Evolutionary conservation across 352 stramenopile species (phyloP).

Genomic region (Elongisporangium anandrum): DNA sequence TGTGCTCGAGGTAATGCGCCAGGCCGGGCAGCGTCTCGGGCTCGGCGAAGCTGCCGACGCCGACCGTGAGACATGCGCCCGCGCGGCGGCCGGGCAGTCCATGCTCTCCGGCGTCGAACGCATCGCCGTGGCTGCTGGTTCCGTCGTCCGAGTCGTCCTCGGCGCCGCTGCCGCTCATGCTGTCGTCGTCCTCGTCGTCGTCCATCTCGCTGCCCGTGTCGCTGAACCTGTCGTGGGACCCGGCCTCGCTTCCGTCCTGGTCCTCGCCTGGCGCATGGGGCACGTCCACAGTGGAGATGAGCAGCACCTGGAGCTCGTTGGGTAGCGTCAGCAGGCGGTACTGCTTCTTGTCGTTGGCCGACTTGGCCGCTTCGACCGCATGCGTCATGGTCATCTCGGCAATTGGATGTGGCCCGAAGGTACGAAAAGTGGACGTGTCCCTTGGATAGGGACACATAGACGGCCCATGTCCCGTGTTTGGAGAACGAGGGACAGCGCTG

Average conservation of each 20-base stretch:
- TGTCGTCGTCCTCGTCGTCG: constrained; percentile 16
- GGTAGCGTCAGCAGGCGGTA: constrained; percentile 77
- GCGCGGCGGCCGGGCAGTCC: constrained; percentile 28
- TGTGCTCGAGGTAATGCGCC: constrained; percentile 94
- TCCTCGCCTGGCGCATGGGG: constrained; percentile 21
- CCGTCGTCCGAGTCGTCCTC: constrained; percentile 17
- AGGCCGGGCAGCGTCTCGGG: constrained; percentile 66
- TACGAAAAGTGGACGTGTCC: neutral
- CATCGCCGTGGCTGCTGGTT: constrained; percentile 20
- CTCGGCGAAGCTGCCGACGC: constrained; percentile 70
- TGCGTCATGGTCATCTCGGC: constrained; percentile 11
- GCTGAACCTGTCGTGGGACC: constrained; percentile 6
- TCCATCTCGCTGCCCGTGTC: constrained; percentile 14
- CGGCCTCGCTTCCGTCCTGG: constrained; percentile 22
- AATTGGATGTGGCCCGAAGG: constrained; percentile 5
- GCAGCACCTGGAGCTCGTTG: constrained; percentile 73
- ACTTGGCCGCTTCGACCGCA: constrained; percentile 63
- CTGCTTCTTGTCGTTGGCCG: constrained; percentile 77
- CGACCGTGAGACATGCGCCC: constrained; percentile 63
- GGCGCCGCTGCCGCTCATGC: constrained; percentile 14
- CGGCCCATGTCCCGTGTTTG: neutral
- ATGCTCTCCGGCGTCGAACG: constrained; percentile 36
- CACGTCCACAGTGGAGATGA: constrained; percentile 61
- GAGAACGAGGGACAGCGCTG: neutral
- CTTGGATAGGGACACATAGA: neutral